A percentile compares a stretch with the other conserved stretches of the same genome.
These are phyloP conservation scores for Jatropha podagrica DNA, from an alignment of 441 rosid genomes.

Conservation along the genomic window DNA sequence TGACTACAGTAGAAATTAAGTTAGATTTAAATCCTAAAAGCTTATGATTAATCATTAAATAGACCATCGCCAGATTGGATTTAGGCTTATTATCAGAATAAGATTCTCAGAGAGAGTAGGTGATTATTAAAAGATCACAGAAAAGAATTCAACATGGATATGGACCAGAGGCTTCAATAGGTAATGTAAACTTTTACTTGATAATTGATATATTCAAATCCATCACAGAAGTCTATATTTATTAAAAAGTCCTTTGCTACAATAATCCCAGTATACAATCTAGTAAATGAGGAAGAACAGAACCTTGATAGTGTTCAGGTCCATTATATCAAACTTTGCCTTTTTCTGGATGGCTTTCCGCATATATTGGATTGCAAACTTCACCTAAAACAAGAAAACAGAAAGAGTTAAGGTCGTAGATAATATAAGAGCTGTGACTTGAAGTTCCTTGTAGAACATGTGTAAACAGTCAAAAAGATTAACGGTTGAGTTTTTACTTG, in stretches of 20 bases:
- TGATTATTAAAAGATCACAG: not conserved
- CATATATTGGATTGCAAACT: conserved; percentile 94
- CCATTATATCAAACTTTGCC: conserved; percentile 88
- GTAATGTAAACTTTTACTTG: not conserved
- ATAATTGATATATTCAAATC: not conserved
- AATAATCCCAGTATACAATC: not conserved
- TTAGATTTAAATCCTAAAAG: not conserved
- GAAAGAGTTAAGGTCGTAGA: conserved; percentile 19
- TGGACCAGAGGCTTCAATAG: conserved; percentile 10
- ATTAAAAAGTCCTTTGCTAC: not conserved
- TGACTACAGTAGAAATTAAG: not conserved
- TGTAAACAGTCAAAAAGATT: not conserved
- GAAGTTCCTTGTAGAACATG: not conserved
- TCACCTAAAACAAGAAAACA: conserved; percentile 59
- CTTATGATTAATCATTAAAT: not conserved
- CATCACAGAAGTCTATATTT: not conserved
- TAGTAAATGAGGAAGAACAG: conserved; percentile 21
- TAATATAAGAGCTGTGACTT: conserved; percentile 8
- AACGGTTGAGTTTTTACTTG: not conserved
- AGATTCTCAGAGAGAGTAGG: not conserved
- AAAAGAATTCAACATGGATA: not conserved
- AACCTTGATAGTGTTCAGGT: conserved; percentile 89
- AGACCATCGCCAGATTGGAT: not conserved
- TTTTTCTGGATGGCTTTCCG: conserved; percentile 79
- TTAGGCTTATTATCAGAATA: not conserved